Evolutionary conservation across 129 eudicot genomes (phyloP).

Genomic region (Chrysanthemum seticuspe): DNA sequence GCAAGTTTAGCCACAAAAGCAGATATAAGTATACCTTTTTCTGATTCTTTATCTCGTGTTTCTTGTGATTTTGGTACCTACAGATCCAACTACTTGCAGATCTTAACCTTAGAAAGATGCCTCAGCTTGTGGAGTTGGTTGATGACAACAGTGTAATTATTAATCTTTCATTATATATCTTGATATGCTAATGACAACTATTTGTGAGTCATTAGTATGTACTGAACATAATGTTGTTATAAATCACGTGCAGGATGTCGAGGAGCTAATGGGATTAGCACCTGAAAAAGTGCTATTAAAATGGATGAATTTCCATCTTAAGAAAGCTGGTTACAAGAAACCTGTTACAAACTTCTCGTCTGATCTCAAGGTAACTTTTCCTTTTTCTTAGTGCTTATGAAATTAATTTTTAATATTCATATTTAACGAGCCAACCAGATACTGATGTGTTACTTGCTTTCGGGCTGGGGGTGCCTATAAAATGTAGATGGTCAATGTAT

Average conservation of each 20-base stretch:
- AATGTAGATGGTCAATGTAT: not conserved
- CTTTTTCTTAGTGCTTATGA: not conserved
- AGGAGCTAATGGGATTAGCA: conserved; percentile 86
- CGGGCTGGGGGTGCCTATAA: not conserved
- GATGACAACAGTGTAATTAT: conserved; percentile 71
- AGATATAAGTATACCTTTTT: not conserved
- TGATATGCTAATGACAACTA: not conserved
- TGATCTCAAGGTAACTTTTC: conserved; percentile 63
- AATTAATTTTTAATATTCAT: not conserved
- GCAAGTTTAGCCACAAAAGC: not conserved
- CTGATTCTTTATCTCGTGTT: conserved; percentile 12
- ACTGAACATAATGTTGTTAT: conserved; percentile 10
- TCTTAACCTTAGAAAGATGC: conserved; percentile 94
- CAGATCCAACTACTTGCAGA: conserved; percentile 94
- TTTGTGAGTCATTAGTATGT: not conserved
- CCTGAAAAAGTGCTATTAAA: conserved; percentile 80
- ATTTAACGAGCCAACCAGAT: not conserved
- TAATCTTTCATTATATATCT: conserved; percentile 1
- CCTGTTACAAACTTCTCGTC: conserved; percentile 80
- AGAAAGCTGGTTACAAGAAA: conserved; percentile 88
- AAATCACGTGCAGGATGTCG: conserved; percentile 62
- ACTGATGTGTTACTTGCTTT: not conserved
- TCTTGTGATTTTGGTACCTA: conserved; percentile 24
- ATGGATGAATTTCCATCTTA: conserved; percentile 97
- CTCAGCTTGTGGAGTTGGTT: conserved; percentile 91